Percentiles rank a stretch among this genome's conserved stretches.
phyloP scores from a whole-genome alignment of 805 yeast species.

The Wickerhamia fluorescens region DNA sequence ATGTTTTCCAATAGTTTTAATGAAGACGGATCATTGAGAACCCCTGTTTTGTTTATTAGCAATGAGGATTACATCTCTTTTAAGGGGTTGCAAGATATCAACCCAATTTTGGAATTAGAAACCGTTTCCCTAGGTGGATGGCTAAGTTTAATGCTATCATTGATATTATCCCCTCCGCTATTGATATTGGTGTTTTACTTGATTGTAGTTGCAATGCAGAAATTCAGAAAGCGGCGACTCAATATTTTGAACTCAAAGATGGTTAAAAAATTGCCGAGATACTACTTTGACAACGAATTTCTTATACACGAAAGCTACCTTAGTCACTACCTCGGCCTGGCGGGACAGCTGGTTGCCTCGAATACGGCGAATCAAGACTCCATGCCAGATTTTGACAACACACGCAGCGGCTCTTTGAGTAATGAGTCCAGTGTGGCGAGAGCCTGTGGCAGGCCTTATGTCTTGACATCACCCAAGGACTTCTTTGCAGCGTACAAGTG shows the following conservation, averaged over 20 bases:
- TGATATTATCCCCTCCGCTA: conserved; percentile 37
- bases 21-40: conserved; percentile 25
- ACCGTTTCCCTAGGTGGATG: conserved; percentile 34
- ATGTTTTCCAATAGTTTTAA: conserved; percentile 46
- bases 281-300: conserved; percentile 29
- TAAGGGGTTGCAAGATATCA: conserved; percentile 4
- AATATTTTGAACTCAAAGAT: conserved; percentile 22
- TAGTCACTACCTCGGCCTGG: conserved; percentile 17
- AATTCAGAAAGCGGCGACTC: conserved; percentile 17
- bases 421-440: conserved; percentile 4
- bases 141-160: conserved; percentile 32
- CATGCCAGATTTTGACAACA: conserved; percentile 5
- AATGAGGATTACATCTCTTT: conserved; percentile 29
- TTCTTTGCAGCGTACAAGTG: conserved; percentile 45
- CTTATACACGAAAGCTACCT: conserved; percentile 21
- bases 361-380: neutral
- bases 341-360: neutral
- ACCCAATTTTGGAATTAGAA: conserved; percentile 12
- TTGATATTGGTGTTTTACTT: conserved; percentile 29
- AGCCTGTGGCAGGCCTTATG: conserved; percentile 8
- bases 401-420: conserved; percentile 4
- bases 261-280: conserved; percentile 32
- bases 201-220: conserved; percentile 22
- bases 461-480: conserved; percentile 23
- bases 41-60: conserved; percentile 50